A percentile compares a stretch with the other conserved stretches of the same genome.
phyloP scores from a whole-genome alignment of 768 basidiomycete genomes.

The Suillus weaverae region DNA sequence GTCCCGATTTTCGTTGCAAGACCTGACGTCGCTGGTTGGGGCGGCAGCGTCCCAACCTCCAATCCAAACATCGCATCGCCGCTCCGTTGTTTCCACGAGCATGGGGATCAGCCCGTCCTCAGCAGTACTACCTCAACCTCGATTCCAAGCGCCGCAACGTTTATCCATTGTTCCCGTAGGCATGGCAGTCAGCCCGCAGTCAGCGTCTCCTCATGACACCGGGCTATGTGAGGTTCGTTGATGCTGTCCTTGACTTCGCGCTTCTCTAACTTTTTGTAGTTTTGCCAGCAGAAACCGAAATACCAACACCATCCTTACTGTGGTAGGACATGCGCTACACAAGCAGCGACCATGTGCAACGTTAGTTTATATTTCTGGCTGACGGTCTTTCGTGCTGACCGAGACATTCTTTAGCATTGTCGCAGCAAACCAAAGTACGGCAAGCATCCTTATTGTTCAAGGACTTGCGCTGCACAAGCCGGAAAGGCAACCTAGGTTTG shows the following conservation, averaged over 20 bases:
- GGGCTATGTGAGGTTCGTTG: conserved; percentile 31
- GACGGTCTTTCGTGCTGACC: conserved; percentile 8
- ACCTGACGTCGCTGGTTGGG: conserved; percentile 26
- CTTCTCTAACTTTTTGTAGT: conserved; percentile 31
- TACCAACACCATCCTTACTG: conserved; percentile 61
- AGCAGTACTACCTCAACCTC: neutral
- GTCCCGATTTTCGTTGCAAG: conserved; percentile 33
- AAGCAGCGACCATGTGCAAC: conserved; percentile 37
- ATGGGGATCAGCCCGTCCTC: neutral
- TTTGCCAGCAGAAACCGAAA: conserved; percentile 60
- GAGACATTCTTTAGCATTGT: conserved; percentile 23
- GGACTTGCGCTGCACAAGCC: conserved; percentile 27
- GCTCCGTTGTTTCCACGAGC: conserved; percentile 10
- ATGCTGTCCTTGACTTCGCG: neutral
- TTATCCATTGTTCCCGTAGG: conserved; percentile 8
- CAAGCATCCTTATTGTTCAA: conserved; percentile 35
- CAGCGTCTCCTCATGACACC: conserved; percentile 8
- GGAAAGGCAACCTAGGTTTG: conserved; percentile 3
- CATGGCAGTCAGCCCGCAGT: conserved; percentile 6
- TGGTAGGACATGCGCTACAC: conserved; percentile 60
- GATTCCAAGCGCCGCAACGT: neutral
- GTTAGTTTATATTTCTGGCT: conserved; percentile 17
- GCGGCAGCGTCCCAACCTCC: conserved; percentile 2
- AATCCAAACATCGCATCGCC: conserved; percentile 1
- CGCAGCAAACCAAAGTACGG: conserved; percentile 32